Conservation (phyloP, 192 early-diverging fungal genomes). For the Podila horticola region DNA sequence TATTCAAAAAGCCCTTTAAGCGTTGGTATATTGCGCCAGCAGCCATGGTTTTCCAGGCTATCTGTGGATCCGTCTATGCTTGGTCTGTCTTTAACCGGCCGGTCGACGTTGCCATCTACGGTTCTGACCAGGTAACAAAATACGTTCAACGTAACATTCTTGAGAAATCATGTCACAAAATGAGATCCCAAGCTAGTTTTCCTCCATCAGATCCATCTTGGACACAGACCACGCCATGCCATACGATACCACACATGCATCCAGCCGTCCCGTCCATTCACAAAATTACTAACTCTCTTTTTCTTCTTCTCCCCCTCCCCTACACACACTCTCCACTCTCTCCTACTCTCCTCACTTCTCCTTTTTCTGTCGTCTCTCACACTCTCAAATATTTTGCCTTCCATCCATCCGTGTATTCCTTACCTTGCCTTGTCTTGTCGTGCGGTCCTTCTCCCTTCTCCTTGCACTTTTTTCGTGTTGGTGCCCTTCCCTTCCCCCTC, state of each 20-base stretch:
- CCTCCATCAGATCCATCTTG: background rate
- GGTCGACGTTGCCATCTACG: slow-evolving; percentile 58
- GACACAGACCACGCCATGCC: background rate
- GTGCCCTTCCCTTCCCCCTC: background rate
- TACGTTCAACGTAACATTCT: background rate
- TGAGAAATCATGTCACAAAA: background rate
- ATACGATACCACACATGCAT: background rate
- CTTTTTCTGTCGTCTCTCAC: background rate
- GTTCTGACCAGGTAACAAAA: slow-evolving; percentile 33
- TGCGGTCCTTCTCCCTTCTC: background rate
- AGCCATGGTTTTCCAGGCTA: slow-evolving; percentile 69
- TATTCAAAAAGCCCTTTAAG: slow-evolving; percentile 54
- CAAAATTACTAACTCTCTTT: slow-evolving; percentile 18
- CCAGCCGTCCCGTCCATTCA: background rate
- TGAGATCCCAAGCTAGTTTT: background rate
- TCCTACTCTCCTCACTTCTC: background rate
- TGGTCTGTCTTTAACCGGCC: slow-evolving; percentile 73
- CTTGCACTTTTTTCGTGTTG: no score
- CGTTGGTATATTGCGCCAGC: slow-evolving; percentile 71
- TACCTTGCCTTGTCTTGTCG: background rate
- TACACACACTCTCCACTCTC: background rate
- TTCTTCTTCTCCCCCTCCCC: background rate
- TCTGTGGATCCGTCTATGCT: slow-evolving; percentile 74
- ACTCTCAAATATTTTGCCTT: background rate
- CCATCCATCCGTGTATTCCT: background rate